Evolutionary conservation across 768 basidiomycete species (phyloP), one percentile per base, ranked within the genome.

Genomic region (Hortiboletus flavorubellus): DNA sequence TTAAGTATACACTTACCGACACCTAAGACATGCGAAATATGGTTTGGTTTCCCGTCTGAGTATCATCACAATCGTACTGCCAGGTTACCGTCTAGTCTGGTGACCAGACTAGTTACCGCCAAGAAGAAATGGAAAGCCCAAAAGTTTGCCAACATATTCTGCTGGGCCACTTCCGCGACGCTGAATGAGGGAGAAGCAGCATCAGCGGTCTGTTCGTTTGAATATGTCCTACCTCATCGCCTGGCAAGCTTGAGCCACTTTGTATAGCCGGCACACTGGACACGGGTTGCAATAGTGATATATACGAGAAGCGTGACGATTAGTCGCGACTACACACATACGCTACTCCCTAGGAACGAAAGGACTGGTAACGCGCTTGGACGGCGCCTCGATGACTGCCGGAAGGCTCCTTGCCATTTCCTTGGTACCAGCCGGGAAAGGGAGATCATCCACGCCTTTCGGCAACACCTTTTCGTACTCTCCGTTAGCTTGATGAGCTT

Each of bases 381-480:
- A 78, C 49, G 89, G 88, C 1, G 90, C 83, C 47, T 83, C 84
- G 18, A 93, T 79, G 49, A 90, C 73, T 34, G 78, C 75, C 11
- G 87, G 88, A 16, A 89, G 77, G 33, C 56, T 69, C 71, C 77
- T 82, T 16, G 89, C 93, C 72, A 91, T 74, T 67, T 91, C 84
- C 46, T 74, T 77, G 7, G 89, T 94, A 26, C 91, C 96, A 31
- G 91, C 93, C 2, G 96, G 96, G 79, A 96, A 94, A 10, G 96
- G 96, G 53, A 99, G 74, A 59, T 85, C 84, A 55, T 83, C 82
- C 15, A 99, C 84, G 41, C 91, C 89, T 65, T 85, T 89, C 5
- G 91, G 90, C 4, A 94, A 73, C 46, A 90, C 81, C 67, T 89
- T 85, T 65, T 91, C 85, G 61, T 86, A 84, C 59, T 86, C 68